Evolutionary conservation across 179 eudicot species (phyloP).

Genomic region (Beta macrorhiza): DNA sequence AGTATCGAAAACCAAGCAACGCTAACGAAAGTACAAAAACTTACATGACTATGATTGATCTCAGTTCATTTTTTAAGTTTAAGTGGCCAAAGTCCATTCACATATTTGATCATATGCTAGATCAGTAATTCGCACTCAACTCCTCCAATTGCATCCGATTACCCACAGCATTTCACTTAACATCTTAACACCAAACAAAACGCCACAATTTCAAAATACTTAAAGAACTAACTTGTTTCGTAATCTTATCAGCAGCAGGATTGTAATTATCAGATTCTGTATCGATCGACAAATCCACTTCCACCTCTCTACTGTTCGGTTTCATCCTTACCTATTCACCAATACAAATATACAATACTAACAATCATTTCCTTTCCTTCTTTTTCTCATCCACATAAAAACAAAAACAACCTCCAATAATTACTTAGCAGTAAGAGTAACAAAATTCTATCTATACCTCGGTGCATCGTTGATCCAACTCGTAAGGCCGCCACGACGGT

Average conservation of each 20-base stretch:
- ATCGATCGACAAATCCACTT: slow-evolving; percentile 72
- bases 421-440: neutral
- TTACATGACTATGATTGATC: neutral
- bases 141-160: neutral
- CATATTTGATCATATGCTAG: neutral
- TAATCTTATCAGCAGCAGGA: slow-evolving; percentile 28
- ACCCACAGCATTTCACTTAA: neutral
- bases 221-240: slow-evolving; percentile 52
- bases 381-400: too few species aligned
- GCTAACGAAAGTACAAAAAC: neutral
- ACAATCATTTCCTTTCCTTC: too few species aligned
- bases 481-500: slow-evolving; percentile 90
- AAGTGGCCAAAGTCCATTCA: neutral
- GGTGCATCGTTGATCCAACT: slow-evolving; percentile 64
- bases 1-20: neutral
- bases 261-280: slow-evolving; percentile 53
- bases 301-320: slow-evolving; percentile 51
- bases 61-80: neutral
- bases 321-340: slow-evolving; percentile 64
- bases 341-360: too few species aligned
- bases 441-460: slow-evolving; percentile 44
- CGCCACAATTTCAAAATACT: neutral
- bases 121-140: neutral
- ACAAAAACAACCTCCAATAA: neutral
- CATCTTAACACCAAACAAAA: neutral